These are phyloP conservation scores for Paraphoma sp. DNA, from an alignment of 2,329 filamentous ascomycete genomes.

Conservation along the genomic window DNA sequence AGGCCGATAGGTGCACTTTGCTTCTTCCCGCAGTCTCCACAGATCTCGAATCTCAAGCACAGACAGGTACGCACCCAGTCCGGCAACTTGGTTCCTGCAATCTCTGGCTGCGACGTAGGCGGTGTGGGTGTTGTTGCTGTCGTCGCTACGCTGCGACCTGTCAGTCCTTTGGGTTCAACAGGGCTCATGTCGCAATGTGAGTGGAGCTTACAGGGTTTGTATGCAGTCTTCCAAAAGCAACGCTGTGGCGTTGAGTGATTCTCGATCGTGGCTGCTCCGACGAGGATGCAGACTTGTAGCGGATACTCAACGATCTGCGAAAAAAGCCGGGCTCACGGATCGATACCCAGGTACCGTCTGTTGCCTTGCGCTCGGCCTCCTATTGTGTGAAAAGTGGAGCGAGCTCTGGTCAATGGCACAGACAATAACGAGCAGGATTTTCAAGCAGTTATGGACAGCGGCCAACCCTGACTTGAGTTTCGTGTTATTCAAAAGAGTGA, in stretches of 20 bases:
- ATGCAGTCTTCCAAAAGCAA: slow-evolving; percentile 43
- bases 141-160: slow-evolving; percentile 38
- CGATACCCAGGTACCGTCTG: slow-evolving; percentile 20
- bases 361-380: slow-evolving; percentile 16
- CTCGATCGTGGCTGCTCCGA: slow-evolving; percentile 43
- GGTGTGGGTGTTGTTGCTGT: slow-evolving; percentile 31
- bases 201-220: slow-evolving; percentile 46
- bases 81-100: slow-evolving; percentile 30
- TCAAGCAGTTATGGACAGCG: slow-evolving; percentile 6
- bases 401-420: slow-evolving; percentile 6
- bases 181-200: slow-evolving; percentile 36
- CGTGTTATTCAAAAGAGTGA: slow-evolving; percentile 17
- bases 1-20: slow-evolving; percentile 41
- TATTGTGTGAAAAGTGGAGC: slow-evolving; percentile 13
- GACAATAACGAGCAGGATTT: slow-evolving; percentile 6
- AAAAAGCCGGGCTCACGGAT: slow-evolving; percentile 36
- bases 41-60: slow-evolving; percentile 46
- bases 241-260: slow-evolving; percentile 40
- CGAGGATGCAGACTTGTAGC: slow-evolving; percentile 37
- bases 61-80: slow-evolving; percentile 37
- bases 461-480: slow-evolving; percentile 14
- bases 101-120: slow-evolving; percentile 39
- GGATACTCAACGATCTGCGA: slow-evolving; percentile 40
- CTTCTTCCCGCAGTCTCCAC: slow-evolving; percentile 47
- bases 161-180: slow-evolving; percentile 38